phyloP scores from a whole-genome alignment of 202 grass and related monocot species.

The Panicum virgatum region DNA sequence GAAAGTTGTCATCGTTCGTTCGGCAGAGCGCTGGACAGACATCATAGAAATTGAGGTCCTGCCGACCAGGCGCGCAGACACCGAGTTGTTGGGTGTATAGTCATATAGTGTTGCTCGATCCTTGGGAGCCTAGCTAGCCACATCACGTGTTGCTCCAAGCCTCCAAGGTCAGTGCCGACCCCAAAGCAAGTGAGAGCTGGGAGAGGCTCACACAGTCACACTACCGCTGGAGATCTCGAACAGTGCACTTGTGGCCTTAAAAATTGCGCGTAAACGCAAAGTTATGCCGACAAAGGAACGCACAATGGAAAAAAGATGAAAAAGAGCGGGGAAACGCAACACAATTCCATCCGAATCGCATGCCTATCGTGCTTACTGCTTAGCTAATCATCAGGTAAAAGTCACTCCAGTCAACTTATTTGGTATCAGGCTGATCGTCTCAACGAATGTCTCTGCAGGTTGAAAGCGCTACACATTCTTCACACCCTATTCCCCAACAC shows the following conservation, averaged over 20 bases:
- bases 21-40: neutral
- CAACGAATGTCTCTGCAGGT: neutral
- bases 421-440: too few species aligned
- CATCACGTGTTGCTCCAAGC: neutral
- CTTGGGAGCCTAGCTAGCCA: conserved; percentile 3
- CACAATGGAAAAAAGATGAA: neutral
- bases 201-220: neutral
- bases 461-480: neutral
- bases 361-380: neutral
- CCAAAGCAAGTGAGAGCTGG: neutral
- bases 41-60: neutral
- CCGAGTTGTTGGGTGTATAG: neutral
- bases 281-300: too few species aligned
- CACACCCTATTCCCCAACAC: neutral
- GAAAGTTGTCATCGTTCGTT: too few species aligned
- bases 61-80: neutral
- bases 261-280: too few species aligned
- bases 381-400: neutral
- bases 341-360: neutral
- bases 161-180: neutral
- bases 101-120: neutral
- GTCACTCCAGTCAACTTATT: neutral
- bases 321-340: neutral
- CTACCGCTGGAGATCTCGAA: neutral
- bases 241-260: neutral